Percentiles rank a stretch among this genome's conserved stretches.
Conservation (phyloP, 108 stramenopile species). For the Stephanodiscus minutulus region DNA sequence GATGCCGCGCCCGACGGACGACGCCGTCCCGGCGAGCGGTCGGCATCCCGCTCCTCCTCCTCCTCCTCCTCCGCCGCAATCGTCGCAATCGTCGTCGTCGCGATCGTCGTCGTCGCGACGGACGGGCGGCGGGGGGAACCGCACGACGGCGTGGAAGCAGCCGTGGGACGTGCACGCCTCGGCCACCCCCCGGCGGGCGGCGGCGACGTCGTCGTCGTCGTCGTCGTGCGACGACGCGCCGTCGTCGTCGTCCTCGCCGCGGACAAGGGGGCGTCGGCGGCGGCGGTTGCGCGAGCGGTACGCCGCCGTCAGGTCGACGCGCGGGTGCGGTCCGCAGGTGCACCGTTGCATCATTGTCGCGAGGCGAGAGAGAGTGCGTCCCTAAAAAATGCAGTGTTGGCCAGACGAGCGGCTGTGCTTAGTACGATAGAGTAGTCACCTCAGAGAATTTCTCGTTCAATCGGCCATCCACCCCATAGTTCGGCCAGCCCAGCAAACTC, state of each 20-base stretch:
- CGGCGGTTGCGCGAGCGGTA: conserved; percentile 5
- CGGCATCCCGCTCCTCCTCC: neutral
- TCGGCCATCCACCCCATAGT: too few relatives aligned
- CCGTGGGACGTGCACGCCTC: conserved; percentile 47
- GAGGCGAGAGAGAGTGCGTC: too few relatives aligned
- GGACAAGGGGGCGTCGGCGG: neutral
- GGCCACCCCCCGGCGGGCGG: conserved; percentile 12
- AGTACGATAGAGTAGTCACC: too few relatives aligned
- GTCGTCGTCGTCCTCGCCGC: neutral
- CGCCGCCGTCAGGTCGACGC: conserved; percentile 27
- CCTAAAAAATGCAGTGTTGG: too few relatives aligned
- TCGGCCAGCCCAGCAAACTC: too few relatives aligned
- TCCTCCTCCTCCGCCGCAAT: neutral
- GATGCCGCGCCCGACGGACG: conserved; percentile 15
- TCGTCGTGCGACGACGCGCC: too few relatives aligned
- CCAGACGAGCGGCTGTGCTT: too few relatives aligned
- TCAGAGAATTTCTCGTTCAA: too few relatives aligned
- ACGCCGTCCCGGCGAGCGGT: conserved; percentile 11
- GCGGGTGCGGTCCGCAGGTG: conserved; percentile 39
- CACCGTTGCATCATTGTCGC: conserved; percentile 10
- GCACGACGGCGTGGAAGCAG: conserved; percentile 39
- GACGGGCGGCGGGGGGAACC: conserved; percentile 1
- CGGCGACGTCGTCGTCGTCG: neutral
- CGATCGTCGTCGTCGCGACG: neutral
- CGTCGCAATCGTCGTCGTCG: neutral